A percentile compares a stretch with the other conserved stretches of the same genome.
Evolutionary conservation across 1,284 basidiomycete species (phyloP).

Genomic region (Cutaneotrichosporon sp.): DNA sequence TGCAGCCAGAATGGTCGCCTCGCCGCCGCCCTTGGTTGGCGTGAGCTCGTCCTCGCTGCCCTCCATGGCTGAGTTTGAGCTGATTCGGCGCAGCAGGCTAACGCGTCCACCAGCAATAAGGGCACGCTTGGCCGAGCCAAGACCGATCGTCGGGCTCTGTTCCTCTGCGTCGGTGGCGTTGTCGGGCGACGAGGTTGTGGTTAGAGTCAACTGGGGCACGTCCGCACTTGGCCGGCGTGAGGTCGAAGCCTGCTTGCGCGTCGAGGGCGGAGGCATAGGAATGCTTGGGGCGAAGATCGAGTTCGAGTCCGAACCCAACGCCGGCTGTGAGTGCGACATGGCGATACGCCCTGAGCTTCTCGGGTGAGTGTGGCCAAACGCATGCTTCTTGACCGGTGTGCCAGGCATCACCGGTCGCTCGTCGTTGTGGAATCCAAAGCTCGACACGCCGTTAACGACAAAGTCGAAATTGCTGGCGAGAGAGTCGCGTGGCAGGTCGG

Average conservation of each 20-base stretch:
- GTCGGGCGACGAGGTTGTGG: slow-evolving; percentile 34
- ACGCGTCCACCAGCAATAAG: slow-evolving; percentile 15
- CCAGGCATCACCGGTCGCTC: slow-evolving; percentile 45
- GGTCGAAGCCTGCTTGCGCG: slow-evolving; percentile 21
- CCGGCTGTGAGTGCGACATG: slow-evolving; percentile 15
- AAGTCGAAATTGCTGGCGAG: slow-evolving; percentile 38
- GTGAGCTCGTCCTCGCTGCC: slow-evolving; percentile 47
- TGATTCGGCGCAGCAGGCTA: slow-evolving; percentile 35
- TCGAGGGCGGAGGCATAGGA: slow-evolving; percentile 14
- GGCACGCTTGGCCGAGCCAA: slow-evolving; percentile 16
- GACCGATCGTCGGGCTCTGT: slow-evolving; percentile 36
- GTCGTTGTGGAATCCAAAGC: slow-evolving; percentile 26
- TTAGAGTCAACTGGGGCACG: slow-evolving; percentile 35
- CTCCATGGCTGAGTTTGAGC: slow-evolving; percentile 28
- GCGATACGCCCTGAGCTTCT: slow-evolving; percentile 12
- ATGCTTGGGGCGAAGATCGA: slow-evolving; percentile 3
- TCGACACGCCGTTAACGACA: slow-evolving; percentile 35
- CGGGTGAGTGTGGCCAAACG: slow-evolving; percentile 26
- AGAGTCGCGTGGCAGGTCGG: slow-evolving; percentile 25
- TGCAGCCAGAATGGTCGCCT: slow-evolving; percentile 10
- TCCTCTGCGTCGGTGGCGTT: slow-evolving; percentile 41
- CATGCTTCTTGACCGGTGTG: slow-evolving; percentile 48
- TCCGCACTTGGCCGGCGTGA: slow-evolving; percentile 6
- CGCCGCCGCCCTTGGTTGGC: slow-evolving; percentile 41
- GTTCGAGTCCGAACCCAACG: slow-evolving; percentile 3